Conservation (phyloP, 495 filamentous ascomycete genomes). For the Aspergillus bridgeri region DNA sequence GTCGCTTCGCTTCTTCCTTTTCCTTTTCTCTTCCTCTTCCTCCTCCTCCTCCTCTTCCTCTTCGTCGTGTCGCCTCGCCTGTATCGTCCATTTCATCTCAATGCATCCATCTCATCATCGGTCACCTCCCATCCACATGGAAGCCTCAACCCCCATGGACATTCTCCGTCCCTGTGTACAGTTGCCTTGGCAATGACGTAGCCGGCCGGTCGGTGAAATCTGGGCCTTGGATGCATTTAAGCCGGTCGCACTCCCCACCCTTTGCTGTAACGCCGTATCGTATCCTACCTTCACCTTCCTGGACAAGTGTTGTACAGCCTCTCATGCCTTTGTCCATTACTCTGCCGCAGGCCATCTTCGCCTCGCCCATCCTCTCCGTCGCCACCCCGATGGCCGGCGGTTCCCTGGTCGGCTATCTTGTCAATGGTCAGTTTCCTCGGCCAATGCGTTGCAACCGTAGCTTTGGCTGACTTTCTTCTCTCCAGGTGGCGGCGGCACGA, state of each 20-base stretch:
- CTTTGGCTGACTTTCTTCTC: conserved; percentile 9
- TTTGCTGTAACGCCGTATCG: too few relatives aligned
- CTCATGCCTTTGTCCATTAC: conserved; percentile 38
- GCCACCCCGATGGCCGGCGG: conserved; percentile 33
- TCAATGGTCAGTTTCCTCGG: conserved; percentile 26
- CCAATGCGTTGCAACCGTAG: neutral
- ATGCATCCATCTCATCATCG: neutral
- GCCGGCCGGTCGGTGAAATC: neutral
- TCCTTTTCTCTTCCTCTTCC: neutral
- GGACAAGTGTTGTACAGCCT: neutral
- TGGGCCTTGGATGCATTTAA: neutral
- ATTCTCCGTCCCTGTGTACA: neutral
- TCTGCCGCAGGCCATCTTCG: conserved; percentile 33
- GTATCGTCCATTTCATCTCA: too few relatives aligned
- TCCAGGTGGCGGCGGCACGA: conserved; percentile 50
- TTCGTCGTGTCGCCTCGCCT: too few relatives aligned
- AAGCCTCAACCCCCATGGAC: neutral
- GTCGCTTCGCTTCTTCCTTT: too few relatives aligned
- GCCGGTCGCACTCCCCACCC: neutral
- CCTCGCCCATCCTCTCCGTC: conserved; percentile 33
- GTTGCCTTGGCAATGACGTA: neutral
- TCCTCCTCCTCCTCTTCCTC: neutral
- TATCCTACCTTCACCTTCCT: neutral
- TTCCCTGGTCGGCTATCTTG: conserved; percentile 28
- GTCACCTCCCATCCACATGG: neutral